These are phyloP conservation scores for Hordeum vulgare DNA, from an alignment of 176 grass and related monocot genomes.

Conservation along the genomic window MorexV3_pseudomolecules_assembly NC_058522.1:449576633-449577132, in stretches of 20 bases:
- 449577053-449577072: not conserved
- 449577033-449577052: not conserved
- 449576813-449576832: not conserved
- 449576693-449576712: constrained; percentile 1
- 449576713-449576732: constrained; percentile 29
- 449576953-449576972: constrained; percentile 66
- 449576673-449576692: constrained; percentile 1
- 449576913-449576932: constrained; percentile 49
- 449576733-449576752: not conserved
- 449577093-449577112: not conserved
- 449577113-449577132: not conserved
- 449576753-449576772: not conserved
- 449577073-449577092: not conserved
- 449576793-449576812: not conserved
- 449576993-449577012: not conserved
- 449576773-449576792: not conserved
- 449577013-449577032: not conserved
- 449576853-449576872: constrained; percentile 41
- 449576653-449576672: constrained; percentile 23
- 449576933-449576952: constrained; percentile 56
- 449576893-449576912: constrained; percentile 51
- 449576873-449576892: constrained; percentile 45
- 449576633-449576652: not conserved
- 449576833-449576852: constrained; percentile 39
- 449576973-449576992: not conserved